Percentiles rank a stretch among this genome's conserved stretches.
Conservation (phyloP, 2,329 filamentous ascomycete species). For the Dothideomycetes sp. region DNA sequence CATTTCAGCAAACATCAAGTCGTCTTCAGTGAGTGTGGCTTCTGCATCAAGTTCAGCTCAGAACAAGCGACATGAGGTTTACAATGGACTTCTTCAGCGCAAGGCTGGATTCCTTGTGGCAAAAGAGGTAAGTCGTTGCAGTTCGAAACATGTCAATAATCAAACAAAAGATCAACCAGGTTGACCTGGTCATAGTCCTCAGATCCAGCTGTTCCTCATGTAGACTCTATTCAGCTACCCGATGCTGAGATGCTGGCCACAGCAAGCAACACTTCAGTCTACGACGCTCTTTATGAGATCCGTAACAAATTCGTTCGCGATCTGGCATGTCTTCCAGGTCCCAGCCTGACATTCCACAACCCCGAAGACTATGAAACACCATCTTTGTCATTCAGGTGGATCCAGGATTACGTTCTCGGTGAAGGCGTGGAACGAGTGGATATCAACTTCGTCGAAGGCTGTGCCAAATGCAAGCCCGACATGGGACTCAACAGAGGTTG, state of each 20-base stretch:
- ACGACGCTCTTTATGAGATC: conserved; percentile 24
- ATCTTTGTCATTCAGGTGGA: conserved; percentile 57
- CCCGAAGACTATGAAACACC: conserved; percentile 42
- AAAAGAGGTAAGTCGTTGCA: conserved; percentile 17
- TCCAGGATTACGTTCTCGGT: conserved; percentile 49
- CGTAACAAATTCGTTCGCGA: conserved; percentile 25
- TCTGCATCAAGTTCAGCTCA: not conserved
- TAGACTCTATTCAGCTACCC: conserved; percentile 24
- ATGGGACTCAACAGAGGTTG: conserved; percentile 45
- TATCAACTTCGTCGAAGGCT: conserved; percentile 54
- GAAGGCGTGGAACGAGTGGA: conserved; percentile 49
- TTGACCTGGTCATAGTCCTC: no score
- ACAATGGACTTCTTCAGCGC: conserved; percentile 29
- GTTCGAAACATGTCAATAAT: not conserved
- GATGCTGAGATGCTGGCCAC: conserved; percentile 24
- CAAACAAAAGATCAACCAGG: no score
- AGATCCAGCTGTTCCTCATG: conserved; percentile 12
- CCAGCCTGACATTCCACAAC: conserved; percentile 52
- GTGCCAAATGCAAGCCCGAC: conserved; percentile 47
- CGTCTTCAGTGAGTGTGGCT: not conserved
- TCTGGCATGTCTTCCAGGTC: conserved; percentile 20
- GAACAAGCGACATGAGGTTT: conserved; percentile 17
- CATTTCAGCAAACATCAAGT: no score
- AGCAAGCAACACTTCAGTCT: conserved; percentile 18
- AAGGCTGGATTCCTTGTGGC: conserved; percentile 26